Percentiles rank a stretch among this genome's conserved stretches.
Evolutionary conservation across 805 yeast genomes (phyloP).

Genomic region (Komagataella ulmi): DNA sequence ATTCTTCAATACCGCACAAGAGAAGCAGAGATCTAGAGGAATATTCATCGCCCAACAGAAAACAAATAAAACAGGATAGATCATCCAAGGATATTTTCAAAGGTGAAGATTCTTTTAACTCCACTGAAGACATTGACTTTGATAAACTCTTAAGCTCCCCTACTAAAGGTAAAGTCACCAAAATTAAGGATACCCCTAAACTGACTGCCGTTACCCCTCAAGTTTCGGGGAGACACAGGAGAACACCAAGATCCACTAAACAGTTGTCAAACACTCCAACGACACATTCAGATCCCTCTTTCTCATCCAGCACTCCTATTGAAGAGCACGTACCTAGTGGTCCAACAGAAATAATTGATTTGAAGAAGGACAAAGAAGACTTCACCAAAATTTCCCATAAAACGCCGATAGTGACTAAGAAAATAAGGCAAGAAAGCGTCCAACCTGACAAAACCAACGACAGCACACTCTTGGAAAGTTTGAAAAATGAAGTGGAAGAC

Average conservation of each 20-base stretch:
- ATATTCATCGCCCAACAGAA: not conserved
- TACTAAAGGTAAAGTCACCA: not conserved
- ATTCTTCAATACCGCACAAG: not conserved
- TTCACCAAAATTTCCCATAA: not conserved
- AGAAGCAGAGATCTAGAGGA: not conserved
- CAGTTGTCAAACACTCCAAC: not conserved
- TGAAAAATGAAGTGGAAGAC: constrained; percentile 7
- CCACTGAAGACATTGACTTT: not conserved
- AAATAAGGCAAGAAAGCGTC: not conserved
- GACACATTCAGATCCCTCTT: not conserved
- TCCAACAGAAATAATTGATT: not conserved
- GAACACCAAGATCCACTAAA: not conserved
- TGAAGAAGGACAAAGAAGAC: not conserved
- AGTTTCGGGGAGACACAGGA: not conserved
- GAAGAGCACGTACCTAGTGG: not conserved
- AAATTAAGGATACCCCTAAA: not conserved
- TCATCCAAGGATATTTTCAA: not conserved
- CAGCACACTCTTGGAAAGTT: not conserved
- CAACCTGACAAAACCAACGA: not conserved
- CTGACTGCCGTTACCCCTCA: not conserved
- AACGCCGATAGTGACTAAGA: not conserved
- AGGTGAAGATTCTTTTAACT: not conserved
- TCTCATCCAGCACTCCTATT: not conserved
- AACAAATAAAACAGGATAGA: constrained; percentile 3
- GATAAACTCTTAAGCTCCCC: not conserved